phyloP scores from a whole-genome alignment of 2,329 filamentous ascomycete genomes.

The Diplodia sapinea region DNA sequence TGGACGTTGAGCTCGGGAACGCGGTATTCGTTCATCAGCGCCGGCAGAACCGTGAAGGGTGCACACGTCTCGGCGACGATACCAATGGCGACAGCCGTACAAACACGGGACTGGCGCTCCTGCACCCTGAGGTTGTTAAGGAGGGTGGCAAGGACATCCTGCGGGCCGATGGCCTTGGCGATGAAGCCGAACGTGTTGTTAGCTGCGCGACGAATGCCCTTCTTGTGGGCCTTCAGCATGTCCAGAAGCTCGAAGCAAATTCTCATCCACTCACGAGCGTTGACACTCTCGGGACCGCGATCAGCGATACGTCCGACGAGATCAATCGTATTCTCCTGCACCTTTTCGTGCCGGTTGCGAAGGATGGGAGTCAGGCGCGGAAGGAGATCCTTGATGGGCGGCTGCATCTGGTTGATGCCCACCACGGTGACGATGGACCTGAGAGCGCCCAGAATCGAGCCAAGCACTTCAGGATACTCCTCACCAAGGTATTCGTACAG shows the following conservation, averaged over 20 bases:
- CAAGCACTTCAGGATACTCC: constrained; percentile 96
- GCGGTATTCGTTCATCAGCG: constrained; percentile 98
- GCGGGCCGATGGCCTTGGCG: constrained; percentile 96
- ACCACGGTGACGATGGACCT: constrained; percentile 97
- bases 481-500: constrained; percentile 98
- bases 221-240: constrained; percentile 99
- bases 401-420: constrained; percentile 97
- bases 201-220: constrained; percentile 94
- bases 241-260: constrained; percentile 99
- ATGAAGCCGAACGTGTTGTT: constrained; percentile 99
- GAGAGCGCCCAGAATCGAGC: constrained; percentile 92
- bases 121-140: constrained; percentile 97
- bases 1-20: constrained; percentile 98
- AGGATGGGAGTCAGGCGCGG: constrained; percentile 97
- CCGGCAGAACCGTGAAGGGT: constrained; percentile 97
- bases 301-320: constrained; percentile 97
- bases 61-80: constrained; percentile 98
- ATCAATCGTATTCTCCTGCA: constrained; percentile 98
- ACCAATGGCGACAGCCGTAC: constrained; percentile 96
- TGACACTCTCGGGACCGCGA: constrained; percentile 93
- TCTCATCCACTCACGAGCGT: constrained; percentile 98
- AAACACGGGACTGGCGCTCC: constrained; percentile 96
- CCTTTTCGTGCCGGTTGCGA: constrained; percentile 97
- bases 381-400: constrained; percentile 93
- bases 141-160: constrained; percentile 93